phyloP scores from a whole-genome alignment of 495 filamentous ascomycete genomes.

The Pseudoneurospora amorphoporcata region DNA sequence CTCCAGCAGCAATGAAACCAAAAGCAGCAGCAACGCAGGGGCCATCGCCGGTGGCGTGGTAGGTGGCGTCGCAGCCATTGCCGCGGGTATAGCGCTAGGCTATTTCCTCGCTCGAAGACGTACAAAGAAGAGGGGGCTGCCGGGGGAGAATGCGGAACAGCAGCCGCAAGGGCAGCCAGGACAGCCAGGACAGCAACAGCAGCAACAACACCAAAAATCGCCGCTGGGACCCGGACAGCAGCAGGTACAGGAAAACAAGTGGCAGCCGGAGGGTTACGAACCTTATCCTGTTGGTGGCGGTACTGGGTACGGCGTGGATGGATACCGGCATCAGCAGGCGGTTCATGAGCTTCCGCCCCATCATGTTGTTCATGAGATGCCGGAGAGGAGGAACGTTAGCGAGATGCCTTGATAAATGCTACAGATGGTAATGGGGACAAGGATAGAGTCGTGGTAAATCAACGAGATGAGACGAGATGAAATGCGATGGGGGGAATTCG shows the following conservation, averaged over 20 bases:
- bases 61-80: constrained; percentile 8
- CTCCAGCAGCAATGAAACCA: background rate
- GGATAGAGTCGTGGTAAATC: background rate
- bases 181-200: background rate
- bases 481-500: too few species aligned
- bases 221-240: background rate
- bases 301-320: background rate
- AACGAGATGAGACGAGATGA: background rate
- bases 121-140: background rate
- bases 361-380: background rate
- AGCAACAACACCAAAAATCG: background rate
- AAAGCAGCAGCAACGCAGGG: background rate
- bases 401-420: background rate
- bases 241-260: background rate
- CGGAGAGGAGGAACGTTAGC: background rate
- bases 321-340: background rate
- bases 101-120: background rate
- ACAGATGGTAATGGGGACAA: background rate
- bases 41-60: constrained; percentile 10
- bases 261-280: background rate
- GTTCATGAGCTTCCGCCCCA: background rate
- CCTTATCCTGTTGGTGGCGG: background rate
- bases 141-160: background rate
- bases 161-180: too few species aligned
- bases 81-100: background rate